Evolutionary conservation across 169 alveolate species (phyloP), one percentile per base, ranked within the genome.

Genomic region (Plasmodium vinckei): DNA sequence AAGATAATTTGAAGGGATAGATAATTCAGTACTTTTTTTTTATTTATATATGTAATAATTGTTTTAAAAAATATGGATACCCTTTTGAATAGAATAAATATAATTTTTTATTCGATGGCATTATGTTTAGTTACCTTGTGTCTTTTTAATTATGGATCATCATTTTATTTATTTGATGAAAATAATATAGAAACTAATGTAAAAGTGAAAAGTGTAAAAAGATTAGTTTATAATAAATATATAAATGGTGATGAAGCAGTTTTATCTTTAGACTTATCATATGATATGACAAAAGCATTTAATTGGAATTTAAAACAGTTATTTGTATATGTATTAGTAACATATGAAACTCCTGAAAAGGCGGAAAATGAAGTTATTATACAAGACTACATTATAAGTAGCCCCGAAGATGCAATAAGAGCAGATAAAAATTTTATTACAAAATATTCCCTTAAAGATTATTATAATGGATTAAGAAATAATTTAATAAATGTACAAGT

Each of bases 211-310:
- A 63, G 71, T 79, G 79, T 79, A 25, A 56, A 60, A 56, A 79
- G 89, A 47, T 13, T 79, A 21, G 89, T 79, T 21, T 79, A 79
- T 65, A 79, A 79, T 47, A 67, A 61, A 46, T 59, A 79, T 60
- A 79, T 79, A 65, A 79, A 79, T 9, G 89, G 72, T 9, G 89
- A 79, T 70, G 89, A 79, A 79, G 89, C 71, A 7, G 89, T 79
- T 5, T 42, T 79, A 42, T 51, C 89, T 27, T 59, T 79, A 65
- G 89, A 79, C 25, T 46, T 79, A 53, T 79, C 89, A 51, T 79
- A 51, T 79, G 89, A 79, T 69, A 79, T 79, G 89, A 79, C 82
- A 67, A 64, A 79, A 65, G 89, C 89, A 51, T 79, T 79, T 65
- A 79, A 79, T 17, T 79, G 89, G 89, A 79, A 79, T 54, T 65